phyloP scores from a whole-genome alignment of 495 filamentous ascomycete species.

The Neurospora sp. region DNA sequence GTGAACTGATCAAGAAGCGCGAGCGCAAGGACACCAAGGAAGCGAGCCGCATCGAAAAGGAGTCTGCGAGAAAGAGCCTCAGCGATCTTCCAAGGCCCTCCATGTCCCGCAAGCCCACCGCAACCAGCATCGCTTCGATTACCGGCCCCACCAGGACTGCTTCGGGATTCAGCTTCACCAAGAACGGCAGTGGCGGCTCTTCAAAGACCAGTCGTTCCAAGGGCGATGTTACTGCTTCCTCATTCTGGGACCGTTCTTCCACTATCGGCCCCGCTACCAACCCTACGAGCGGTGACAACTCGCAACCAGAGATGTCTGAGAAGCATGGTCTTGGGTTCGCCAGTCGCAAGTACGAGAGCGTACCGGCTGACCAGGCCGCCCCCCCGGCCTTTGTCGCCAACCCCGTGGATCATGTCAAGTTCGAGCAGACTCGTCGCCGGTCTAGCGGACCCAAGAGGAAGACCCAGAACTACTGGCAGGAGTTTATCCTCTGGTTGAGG shows the following conservation, averaged over 20 bases:
- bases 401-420: slow-evolving; percentile 22
- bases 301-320: slow-evolving; percentile 5
- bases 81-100: slow-evolving; percentile 20
- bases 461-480: slow-evolving; percentile 43
- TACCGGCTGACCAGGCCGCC: slow-evolving; percentile 20
- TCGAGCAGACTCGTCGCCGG: slow-evolving; percentile 23
- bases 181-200: neutral
- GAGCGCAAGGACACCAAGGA: slow-evolving; percentile 39
- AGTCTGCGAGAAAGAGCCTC: slow-evolving; percentile 22
- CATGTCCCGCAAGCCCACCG: slow-evolving; percentile 28
- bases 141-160: slow-evolving; percentile 6
- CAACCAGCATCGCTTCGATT: slow-evolving; percentile 17
- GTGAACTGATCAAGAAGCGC: slow-evolving; percentile 43
- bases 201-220: neutral
- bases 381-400: slow-evolving; percentile 13
- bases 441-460: slow-evolving; percentile 39
- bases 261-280: slow-evolving; percentile 4
- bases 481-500: slow-evolving; percentile 45
- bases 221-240: neutral
- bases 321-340: slow-evolving; percentile 23
- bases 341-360: slow-evolving; percentile 35
- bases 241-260: neutral
- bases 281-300: neutral
- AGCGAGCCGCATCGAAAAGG: slow-evolving; percentile 32
- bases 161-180: neutral